Evolutionary conservation across 2,329 filamentous ascomycete genomes (phyloP).

Genomic region (Alternaria consortialis): DNA sequence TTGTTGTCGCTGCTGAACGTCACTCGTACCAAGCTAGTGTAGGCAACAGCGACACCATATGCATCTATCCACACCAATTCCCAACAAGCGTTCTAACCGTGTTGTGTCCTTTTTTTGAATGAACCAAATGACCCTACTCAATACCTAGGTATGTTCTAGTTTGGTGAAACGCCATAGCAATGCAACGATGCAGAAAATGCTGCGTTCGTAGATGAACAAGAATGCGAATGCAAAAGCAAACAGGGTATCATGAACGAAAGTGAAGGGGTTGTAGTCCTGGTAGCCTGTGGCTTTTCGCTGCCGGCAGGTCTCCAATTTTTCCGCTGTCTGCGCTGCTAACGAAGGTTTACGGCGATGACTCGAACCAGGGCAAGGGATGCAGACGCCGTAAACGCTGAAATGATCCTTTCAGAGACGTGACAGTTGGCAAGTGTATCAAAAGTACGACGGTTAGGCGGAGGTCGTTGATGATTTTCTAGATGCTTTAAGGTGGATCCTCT

Average conservation of each 20-base stretch:
- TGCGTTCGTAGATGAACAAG: slow-evolving; percentile 2
- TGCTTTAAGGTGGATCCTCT: slow-evolving; percentile 52
- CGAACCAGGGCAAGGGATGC: background rate
- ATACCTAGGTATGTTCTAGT: slow-evolving; percentile 17
- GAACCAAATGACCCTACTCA: slow-evolving; percentile 23
- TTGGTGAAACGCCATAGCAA: slow-evolving; percentile 31
- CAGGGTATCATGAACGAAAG: slow-evolving; percentile 44
- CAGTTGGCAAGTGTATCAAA: background rate
- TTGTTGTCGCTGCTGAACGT: slow-evolving; percentile 17
- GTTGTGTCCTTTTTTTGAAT: slow-evolving; percentile 14
- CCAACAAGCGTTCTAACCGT: slow-evolving; percentile 24
- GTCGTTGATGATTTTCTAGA: slow-evolving; percentile 37
- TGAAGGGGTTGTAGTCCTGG: slow-evolving; percentile 26
- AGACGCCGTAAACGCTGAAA: background rate
- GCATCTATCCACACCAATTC: slow-evolving; percentile 33
- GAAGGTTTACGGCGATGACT: background rate
- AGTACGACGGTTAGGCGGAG: slow-evolving; percentile 16
- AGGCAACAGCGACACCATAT: slow-evolving; percentile 35
- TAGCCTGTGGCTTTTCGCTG: slow-evolving; percentile 18
- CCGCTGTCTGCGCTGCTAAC: background rate
- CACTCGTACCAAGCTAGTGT: slow-evolving; percentile 30
- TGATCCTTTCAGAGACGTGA: background rate
- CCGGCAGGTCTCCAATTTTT: background rate
- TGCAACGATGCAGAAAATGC: slow-evolving; percentile 23
- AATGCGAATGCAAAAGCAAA: slow-evolving; percentile 20